Evolutionary conservation across 2,329 filamentous ascomycete species (phyloP).

Genomic region (Talaromyces sp.): DNA sequence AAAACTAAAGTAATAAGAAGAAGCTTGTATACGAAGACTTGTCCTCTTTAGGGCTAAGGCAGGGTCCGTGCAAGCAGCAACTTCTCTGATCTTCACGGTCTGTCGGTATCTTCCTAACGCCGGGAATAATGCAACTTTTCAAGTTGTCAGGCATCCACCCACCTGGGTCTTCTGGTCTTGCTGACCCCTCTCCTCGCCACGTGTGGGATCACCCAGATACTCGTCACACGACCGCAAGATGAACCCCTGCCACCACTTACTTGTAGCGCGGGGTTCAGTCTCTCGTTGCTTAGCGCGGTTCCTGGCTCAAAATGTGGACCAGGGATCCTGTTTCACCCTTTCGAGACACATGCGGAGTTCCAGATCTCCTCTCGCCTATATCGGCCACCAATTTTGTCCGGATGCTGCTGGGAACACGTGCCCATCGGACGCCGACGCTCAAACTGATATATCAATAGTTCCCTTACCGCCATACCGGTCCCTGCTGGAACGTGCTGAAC

Average conservation of each 20-base stretch:
- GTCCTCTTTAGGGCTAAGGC: not conserved
- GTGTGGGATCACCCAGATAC: not conserved
- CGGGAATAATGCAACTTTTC: no score
- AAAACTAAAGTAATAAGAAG: not conserved
- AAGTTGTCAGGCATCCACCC: not conserved
- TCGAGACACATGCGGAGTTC: not conserved
- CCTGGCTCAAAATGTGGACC: not conserved
- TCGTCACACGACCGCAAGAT: not conserved
- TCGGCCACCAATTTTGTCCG: no score
- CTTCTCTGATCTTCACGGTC: not conserved
- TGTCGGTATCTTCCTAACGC: not conserved
- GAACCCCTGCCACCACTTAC: not conserved
- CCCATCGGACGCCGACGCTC: not conserved
- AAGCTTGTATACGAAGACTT: not conserved
- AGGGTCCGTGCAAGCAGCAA: not conserved
- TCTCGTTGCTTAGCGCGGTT: not conserved
- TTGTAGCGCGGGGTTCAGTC: not conserved
- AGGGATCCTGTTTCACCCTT: not conserved
- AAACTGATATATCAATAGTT: not conserved
- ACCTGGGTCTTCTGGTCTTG: not conserved
- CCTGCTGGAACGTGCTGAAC: not conserved
- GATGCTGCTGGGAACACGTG: no score
- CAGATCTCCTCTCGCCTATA: not conserved
- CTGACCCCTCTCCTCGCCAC: not conserved
- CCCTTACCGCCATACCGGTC: not conserved